Evolutionary conservation across 2,329 filamentous ascomycete species (phyloP), one percentile per base, ranked within the genome.

Genomic region (Pseudogymnoascus sp.): DNA sequence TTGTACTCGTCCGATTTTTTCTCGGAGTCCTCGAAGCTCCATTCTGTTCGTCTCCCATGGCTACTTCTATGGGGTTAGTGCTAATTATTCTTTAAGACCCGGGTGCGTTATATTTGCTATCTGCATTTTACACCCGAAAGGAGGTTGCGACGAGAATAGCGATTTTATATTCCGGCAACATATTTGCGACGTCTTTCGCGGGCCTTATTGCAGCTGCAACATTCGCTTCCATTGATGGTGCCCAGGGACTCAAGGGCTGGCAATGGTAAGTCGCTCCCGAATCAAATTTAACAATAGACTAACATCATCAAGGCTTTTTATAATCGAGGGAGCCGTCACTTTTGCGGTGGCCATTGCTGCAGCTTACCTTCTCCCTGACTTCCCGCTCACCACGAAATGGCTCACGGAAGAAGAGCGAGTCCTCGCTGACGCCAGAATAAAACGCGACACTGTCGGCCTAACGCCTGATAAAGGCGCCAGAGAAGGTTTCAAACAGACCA

Each of bases 371-470:
- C 65, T 76, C 13, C 71, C 76, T 4, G 72, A 78, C 61, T 72
- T 73, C 40, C 77, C 77, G 0, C 66, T 75, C 0, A 76, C 71
- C 2, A 78, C 77, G 0, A 62, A 68, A 2, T 77, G 75, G 73
- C 63, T 77, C 35, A 74, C 67, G 0, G 65, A 64, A 0, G 70
- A 75, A 26, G 75, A 78, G 64, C 75, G 78, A 15, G 73, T 76
- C 1, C 72, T 80, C 15, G 79, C 79, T 6, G 73, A 78, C 29
- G 68, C 69, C n/a, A 74, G 79, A 59, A 78, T 80, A 68, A 71
- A 75, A 2, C 72, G 74, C 60, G 78, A 79, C 56, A 77, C 78
- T 0, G 77, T 79, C 23, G 77, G 77, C n/a, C 75, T 75, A 4
- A 71, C 74, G 62, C 72, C 76, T 26, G 76, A 75, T 7, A 77